Percentiles rank a stretch among this genome's conserved stretches.
Evolutionary conservation across 108 stramenopile species (phyloP).

Genomic region (Skeletonema potamos): DNA sequence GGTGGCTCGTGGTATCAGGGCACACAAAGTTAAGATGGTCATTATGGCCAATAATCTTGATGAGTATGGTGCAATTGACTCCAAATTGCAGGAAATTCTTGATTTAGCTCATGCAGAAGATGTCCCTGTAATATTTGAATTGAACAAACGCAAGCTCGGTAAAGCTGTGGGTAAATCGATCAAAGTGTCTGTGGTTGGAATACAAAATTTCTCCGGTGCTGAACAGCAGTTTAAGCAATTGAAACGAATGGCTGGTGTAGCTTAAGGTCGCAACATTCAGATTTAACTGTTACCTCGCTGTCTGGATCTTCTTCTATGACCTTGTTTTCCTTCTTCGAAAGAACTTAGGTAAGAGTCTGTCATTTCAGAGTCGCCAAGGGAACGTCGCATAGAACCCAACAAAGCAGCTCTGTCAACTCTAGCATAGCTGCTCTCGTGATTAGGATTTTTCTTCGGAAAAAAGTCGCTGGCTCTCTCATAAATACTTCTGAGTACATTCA

Average conservation of each 20-base stretch:
- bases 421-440: constrained; percentile 22
- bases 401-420: constrained; percentile 24
- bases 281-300: not conserved
- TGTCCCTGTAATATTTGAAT: constrained; percentile 84
- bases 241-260: constrained; percentile 25
- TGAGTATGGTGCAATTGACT: constrained; percentile 83
- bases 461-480: constrained; percentile 34
- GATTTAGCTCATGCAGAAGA: constrained; percentile 66
- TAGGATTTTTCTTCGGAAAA: constrained; percentile 10
- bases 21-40: constrained; percentile 87
- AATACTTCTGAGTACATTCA: constrained; percentile 21
- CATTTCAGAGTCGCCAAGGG: constrained; percentile 11
- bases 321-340: constrained; percentile 1
- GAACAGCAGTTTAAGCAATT: constrained; percentile 87
- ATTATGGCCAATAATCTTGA: constrained; percentile 93
- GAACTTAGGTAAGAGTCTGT: not conserved
- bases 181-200: constrained; percentile 87
- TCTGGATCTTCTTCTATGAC: not conserved
- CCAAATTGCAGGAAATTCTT: constrained; percentile 83
- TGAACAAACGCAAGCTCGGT: constrained; percentile 82
- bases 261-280: not conserved
- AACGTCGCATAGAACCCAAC: constrained; percentile 31
- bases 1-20: constrained; percentile 84
- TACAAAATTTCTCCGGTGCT: constrained; percentile 94
- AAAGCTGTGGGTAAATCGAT: constrained; percentile 89